Conservation (phyloP, 108 stramenopile genomes). For the Cylindrotheca closterium region DNA sequence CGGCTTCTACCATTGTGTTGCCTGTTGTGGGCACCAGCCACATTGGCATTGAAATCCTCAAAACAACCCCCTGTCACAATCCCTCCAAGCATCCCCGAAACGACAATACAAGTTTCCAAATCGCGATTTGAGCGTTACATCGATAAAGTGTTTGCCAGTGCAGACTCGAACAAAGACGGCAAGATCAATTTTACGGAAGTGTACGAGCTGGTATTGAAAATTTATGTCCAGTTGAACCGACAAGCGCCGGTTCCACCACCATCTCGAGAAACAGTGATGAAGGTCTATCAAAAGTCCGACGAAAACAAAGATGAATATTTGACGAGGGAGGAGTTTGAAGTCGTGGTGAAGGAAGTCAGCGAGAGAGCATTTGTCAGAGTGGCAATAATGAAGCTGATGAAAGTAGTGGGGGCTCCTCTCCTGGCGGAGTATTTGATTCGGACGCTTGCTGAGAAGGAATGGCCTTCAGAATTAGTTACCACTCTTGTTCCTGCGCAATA, state of each 20-base stretch:
- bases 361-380: slow-evolving; percentile 30
- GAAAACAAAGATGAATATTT: slow-evolving; percentile 9
- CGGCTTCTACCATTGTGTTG: too few relatives aligned
- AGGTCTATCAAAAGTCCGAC: slow-evolving; percentile 31
- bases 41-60: too few relatives aligned
- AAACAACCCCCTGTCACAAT: slow-evolving; percentile 1
- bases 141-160: slow-evolving; percentile 37
- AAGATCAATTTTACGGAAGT: slow-evolving; percentile 33
- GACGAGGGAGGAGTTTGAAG: slow-evolving; percentile 27
- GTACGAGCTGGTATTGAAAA: slow-evolving; percentile 31
- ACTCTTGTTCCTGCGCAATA: slow-evolving; percentile 14
- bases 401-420: slow-evolving; percentile 42
- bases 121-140: slow-evolving; percentile 23
- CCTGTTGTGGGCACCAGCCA: too few relatives aligned
- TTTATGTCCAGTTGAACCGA: slow-evolving; percentile 39
- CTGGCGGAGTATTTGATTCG: slow-evolving; percentile 15
- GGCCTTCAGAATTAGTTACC: slow-evolving; percentile 10
- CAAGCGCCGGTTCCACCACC: slow-evolving; percentile 47
- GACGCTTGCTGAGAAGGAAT: slow-evolving; percentile 1
- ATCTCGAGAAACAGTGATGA: slow-evolving; percentile 13
- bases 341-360: slow-evolving; percentile 13
- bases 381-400: slow-evolving; percentile 37
- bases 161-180: slow-evolving; percentile 47
- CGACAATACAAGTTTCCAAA: neutral
- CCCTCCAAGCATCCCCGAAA: neutral